A percentile compares a stretch with the other conserved stretches of the same genome.
Evolutionary conservation across 768 basidiomycete genomes (phyloP).

Genomic region (Termitomyces heimii): DNA sequence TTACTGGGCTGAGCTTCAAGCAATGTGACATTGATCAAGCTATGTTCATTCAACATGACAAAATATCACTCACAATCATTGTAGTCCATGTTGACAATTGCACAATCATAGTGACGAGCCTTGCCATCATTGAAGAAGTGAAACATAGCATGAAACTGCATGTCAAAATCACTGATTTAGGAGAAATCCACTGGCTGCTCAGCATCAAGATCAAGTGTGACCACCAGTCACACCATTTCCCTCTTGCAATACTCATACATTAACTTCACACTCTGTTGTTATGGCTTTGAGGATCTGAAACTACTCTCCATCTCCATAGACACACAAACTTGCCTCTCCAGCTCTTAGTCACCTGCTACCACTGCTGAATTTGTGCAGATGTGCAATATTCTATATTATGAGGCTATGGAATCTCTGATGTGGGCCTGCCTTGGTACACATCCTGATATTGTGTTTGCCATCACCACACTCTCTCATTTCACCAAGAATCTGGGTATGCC

Average conservation of each 20-base stretch:
- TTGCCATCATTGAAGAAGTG: constrained; percentile 6
- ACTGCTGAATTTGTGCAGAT: background rate
- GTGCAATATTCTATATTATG: background rate
- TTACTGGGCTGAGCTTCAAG: constrained; percentile 15
- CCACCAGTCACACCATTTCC: background rate
- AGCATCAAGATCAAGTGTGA: constrained; percentile 13
- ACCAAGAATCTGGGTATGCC: background rate
- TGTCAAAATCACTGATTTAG: too few species aligned
- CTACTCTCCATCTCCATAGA: constrained; percentile 3
- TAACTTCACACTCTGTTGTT: background rate
- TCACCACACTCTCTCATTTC: background rate
- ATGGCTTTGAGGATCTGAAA: background rate
- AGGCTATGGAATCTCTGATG: constrained; percentile 12
- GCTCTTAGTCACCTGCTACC: constrained; percentile 1
- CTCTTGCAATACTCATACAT: constrained; percentile 18
- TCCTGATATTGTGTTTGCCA: too few species aligned
- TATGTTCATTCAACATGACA: constrained; percentile 11
- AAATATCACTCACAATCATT: constrained; percentile 14
- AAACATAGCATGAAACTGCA: too few species aligned
- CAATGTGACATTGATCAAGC: too few species aligned
- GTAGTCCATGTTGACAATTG: too few species aligned
- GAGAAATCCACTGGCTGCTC: too few species aligned
- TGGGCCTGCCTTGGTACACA: too few species aligned
- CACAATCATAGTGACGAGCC: constrained; percentile 12
- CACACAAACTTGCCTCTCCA: background rate